Evolutionary conservation across 202 grass and related monocot genomes (phyloP).

Genomic region (Cymbopogon flexuosus): DNA sequence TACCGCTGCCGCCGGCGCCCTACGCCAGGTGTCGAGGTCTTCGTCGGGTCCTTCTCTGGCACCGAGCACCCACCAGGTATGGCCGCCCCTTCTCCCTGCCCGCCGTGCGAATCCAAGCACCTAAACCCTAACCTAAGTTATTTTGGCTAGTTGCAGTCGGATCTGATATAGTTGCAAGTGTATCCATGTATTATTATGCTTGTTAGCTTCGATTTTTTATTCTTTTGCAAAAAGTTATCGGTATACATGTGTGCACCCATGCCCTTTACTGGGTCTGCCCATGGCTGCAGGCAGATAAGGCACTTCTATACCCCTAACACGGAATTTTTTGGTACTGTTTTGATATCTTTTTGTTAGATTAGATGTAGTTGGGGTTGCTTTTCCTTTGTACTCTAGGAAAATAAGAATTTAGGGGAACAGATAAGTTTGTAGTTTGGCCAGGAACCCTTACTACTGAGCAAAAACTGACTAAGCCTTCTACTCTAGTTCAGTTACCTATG

Average conservation of each 20-base stretch:
- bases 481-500: neutral
- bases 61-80: neutral
- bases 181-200: neutral
- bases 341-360: neutral
- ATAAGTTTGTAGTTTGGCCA: neutral
- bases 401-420: neutral
- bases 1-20: neutral
- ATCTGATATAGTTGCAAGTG: neutral
- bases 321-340: neutral
- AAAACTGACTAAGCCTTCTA: neutral
- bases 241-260: neutral
- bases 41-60: neutral
- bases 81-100: neutral
- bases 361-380: neutral
- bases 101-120: neutral
- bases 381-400: neutral
- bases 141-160: neutral
- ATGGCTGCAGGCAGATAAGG: neutral
- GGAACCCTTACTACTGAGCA: neutral
- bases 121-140: neutral
- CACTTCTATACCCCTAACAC: neutral
- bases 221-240: neutral
- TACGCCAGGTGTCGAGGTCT: neutral
- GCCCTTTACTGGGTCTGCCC: neutral
- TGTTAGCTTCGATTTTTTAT: neutral